Percentiles rank a stretch among this genome's conserved stretches.
These are phyloP conservation scores for Tilletiaria anomala DNA, from an alignment of 1,284 basidiomycete species.

Conservation along the genomic window DNA sequence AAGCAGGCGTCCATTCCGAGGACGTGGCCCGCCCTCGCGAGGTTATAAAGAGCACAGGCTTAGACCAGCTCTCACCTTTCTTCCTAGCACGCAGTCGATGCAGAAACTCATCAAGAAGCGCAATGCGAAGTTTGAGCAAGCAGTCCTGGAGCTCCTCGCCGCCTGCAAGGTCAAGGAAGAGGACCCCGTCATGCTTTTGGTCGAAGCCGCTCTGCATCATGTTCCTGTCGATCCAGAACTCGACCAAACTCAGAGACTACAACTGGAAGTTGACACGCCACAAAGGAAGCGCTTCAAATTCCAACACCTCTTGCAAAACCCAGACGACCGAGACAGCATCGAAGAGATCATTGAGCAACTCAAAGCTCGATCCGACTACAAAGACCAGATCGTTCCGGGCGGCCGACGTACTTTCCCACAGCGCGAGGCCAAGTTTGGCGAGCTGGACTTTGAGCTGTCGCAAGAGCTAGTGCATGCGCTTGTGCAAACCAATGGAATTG, in stretches of 20 bases:
- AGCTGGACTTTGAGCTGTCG: constrained; percentile 18
- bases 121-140: constrained; percentile 32
- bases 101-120: constrained; percentile 34
- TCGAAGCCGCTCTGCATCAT: constrained; percentile 27
- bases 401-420: constrained; percentile 25
- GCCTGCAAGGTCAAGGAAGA: constrained; percentile 23
- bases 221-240: constrained; percentile 25
- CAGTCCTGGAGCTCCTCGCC: constrained; percentile 25
- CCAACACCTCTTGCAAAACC: constrained; percentile 22
- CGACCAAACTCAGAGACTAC: constrained; percentile 8
- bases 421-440: constrained; percentile 12
- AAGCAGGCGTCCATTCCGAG: too few relatives aligned
- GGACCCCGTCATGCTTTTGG: constrained; percentile 28
- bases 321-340: constrained; percentile 21
- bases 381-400: constrained; percentile 36
- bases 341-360: constrained; percentile 24
- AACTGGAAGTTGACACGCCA: constrained; percentile 16
- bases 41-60: too few relatives aligned
- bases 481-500: constrained; percentile 52
- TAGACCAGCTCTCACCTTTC: background rate
- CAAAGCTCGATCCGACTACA: constrained; percentile 26
- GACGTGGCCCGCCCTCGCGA: constrained; percentile 13
- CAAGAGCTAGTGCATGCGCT: constrained; percentile 51
- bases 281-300: constrained; percentile 26
- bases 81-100: constrained; percentile 7